These are phyloP conservation scores for Linum trigynum DNA, from an alignment of 345 rosid genomes.

Conservation along the genomic window DNA sequence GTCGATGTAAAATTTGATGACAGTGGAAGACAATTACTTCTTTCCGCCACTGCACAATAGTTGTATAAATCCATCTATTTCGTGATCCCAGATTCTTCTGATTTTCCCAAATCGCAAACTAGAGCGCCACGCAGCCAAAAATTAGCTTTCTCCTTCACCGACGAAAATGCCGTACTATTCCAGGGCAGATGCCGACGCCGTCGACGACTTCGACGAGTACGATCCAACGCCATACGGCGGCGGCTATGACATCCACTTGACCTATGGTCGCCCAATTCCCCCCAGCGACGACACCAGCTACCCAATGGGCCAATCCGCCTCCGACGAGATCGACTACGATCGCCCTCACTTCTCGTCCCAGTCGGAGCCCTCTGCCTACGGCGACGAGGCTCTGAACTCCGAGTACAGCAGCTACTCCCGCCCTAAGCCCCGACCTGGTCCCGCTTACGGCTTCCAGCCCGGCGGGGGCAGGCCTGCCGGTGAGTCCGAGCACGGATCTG, in stretches of 20 bases:
- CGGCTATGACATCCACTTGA: constrained; percentile 57
- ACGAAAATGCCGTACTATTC: constrained; percentile 71
- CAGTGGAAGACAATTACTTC: too few relatives aligned
- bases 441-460: constrained; percentile 14
- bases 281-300: constrained; percentile 65
- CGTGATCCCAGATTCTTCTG: too few relatives aligned
- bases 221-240: constrained; percentile 94
- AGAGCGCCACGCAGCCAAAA: not conserved
- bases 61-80: too few relatives aligned
- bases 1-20: too few relatives aligned
- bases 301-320: constrained; percentile 28
- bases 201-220: constrained; percentile 65
- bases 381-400: constrained; percentile 19
- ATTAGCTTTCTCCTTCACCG: not conserved
- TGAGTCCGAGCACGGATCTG: constrained; percentile 15
- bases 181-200: constrained; percentile 35
- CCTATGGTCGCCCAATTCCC: constrained; percentile 73
- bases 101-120: not conserved
- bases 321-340: constrained; percentile 50
- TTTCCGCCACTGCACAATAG: too few relatives aligned
- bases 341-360: constrained; percentile 55
- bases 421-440: constrained; percentile 36
- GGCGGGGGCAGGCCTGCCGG: constrained; percentile 14
- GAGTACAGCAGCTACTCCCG: constrained; percentile 81
- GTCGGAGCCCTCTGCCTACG: constrained; percentile 64